Percentiles rank a stretch among this genome's conserved stretches.
Evolutionary conservation across 2,329 filamentous ascomycete species (phyloP).

Genomic region (Monosporascus sp.): DNA sequence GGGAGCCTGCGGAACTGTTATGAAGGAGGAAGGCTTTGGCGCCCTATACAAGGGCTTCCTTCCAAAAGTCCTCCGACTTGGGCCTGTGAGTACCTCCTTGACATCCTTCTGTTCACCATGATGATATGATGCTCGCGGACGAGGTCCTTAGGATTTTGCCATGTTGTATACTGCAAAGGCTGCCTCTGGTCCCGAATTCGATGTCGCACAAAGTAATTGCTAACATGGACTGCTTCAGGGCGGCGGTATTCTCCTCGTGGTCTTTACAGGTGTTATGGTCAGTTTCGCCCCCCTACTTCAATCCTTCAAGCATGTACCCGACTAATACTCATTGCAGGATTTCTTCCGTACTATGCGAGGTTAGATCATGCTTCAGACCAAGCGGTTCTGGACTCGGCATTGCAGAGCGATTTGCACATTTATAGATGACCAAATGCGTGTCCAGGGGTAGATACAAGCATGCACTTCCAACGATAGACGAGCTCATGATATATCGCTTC

Average conservation of each 20-base stretch:
- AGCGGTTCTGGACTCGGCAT: background rate
- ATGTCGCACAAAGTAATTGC: background rate
- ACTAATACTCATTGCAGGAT: constrained; percentile 7
- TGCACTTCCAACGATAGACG: background rate
- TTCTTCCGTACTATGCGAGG: constrained; percentile 19
- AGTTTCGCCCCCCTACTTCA: background rate
- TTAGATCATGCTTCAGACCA: constrained; percentile 2
- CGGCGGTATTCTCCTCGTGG: constrained; percentile 64
- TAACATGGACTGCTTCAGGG: constrained; percentile 6
- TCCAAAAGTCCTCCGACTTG: constrained; percentile 79
- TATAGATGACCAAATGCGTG: constrained; percentile 1
- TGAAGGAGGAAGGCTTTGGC: constrained; percentile 85
- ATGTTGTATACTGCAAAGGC: too few species aligned
- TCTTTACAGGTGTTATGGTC: constrained; percentile 75
- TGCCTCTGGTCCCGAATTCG: too few species aligned
- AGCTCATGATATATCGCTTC: background rate
- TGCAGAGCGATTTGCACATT: constrained; percentile 8
- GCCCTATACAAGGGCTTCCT: constrained; percentile 97
- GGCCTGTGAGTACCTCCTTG: constrained; percentile 27
- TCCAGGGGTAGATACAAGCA: constrained; percentile 7
- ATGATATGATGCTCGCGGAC: background rate
- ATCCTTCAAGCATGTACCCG: background rate
- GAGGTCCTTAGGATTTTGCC: too few species aligned
- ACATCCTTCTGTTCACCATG: background rate
- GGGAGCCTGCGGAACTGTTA: constrained; percentile 77